Evolutionary conservation across 805 yeast genomes (phyloP).

Genomic region (Pichia nakasei): DNA sequence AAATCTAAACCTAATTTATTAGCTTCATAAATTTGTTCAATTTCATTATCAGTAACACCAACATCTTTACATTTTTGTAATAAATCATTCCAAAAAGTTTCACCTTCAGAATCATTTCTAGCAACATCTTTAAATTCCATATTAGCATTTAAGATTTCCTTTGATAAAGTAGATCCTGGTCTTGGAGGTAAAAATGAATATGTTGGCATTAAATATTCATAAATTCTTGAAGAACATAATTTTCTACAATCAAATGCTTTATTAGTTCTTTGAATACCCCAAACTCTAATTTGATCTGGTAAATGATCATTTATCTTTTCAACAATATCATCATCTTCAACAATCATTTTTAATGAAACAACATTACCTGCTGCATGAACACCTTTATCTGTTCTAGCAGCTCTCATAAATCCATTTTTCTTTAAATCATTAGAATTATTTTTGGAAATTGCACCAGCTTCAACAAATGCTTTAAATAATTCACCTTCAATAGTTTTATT

Average conservation of each 20-base stretch:
- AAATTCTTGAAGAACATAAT: slow-evolving; percentile 91
- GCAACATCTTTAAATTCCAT: slow-evolving; percentile 48
- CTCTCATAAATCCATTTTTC: slow-evolving; percentile 79
- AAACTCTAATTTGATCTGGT: slow-evolving; percentile 82
- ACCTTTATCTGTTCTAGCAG: slow-evolving; percentile 89
- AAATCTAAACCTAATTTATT: slow-evolving; percentile 28
- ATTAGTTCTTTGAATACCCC: slow-evolving; percentile 89
- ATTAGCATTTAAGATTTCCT: slow-evolving; percentile 46
- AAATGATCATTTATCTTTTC: slow-evolving; percentile 62
- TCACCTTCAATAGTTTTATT: slow-evolving; percentile 87
- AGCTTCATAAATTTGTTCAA: slow-evolving; percentile 29
- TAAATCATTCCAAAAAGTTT: slow-evolving; percentile 60
- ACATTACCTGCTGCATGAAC: slow-evolving; percentile 97
- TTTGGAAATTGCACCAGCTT: slow-evolving; percentile 80
- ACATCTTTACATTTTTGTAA: slow-evolving; percentile 27
- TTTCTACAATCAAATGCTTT: slow-evolving; percentile 91
- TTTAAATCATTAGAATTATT: slow-evolving; percentile 85
- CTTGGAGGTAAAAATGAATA: slow-evolving; percentile 88
- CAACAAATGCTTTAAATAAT: slow-evolving; percentile 69
- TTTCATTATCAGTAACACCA: slow-evolving; percentile 34
- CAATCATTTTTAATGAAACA: slow-evolving; percentile 70
- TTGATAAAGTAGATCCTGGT: slow-evolving; percentile 58
- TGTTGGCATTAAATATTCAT: slow-evolving; percentile 89
- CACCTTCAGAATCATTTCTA: slow-evolving; percentile 59
- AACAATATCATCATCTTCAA: slow-evolving; percentile 71